phyloP scores from a whole-genome alignment of 345 rosid species.

The Salix suchowensis region DNA sequence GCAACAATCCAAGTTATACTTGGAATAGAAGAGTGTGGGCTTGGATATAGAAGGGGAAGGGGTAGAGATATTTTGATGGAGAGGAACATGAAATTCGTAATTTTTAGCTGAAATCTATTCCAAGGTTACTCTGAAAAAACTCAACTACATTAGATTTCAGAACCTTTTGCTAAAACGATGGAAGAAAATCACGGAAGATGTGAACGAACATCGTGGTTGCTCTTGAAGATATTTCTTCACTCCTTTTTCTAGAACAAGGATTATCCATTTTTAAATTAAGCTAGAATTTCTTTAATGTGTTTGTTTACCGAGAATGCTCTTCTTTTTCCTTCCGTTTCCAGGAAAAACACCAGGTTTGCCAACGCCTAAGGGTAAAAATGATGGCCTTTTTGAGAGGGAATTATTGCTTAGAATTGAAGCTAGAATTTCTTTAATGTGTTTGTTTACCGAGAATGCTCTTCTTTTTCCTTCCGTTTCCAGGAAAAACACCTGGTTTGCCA shows the following conservation, averaged over 20 bases:
- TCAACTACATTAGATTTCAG: too few species aligned
- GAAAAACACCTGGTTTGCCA: neutral
- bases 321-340: too few species aligned
- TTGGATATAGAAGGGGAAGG: neutral
- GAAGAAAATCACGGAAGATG: neutral
- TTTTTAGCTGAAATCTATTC: too few species aligned
- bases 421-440: neutral
- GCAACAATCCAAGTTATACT: neutral
- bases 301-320: too few species aligned
- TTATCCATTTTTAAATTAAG: too few species aligned
- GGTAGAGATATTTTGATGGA: neutral
- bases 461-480: neutral
- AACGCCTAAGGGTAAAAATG: neutral
- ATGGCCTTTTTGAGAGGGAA: neutral
- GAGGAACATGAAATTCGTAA: neutral
- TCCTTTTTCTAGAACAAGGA: too few species aligned
- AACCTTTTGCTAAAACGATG: neutral
- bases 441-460: neutral
- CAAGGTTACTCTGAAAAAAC: neutral
- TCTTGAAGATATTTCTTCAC: too few species aligned
- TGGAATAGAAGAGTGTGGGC: neutral
- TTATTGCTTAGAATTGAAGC: constrained; percentile 22
- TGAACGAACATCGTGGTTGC: too few species aligned
- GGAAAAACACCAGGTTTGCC: too few species aligned
- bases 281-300: too few species aligned